Conservation (phyloP, 148 eudicot species). For the Cornus florida region DNA sequence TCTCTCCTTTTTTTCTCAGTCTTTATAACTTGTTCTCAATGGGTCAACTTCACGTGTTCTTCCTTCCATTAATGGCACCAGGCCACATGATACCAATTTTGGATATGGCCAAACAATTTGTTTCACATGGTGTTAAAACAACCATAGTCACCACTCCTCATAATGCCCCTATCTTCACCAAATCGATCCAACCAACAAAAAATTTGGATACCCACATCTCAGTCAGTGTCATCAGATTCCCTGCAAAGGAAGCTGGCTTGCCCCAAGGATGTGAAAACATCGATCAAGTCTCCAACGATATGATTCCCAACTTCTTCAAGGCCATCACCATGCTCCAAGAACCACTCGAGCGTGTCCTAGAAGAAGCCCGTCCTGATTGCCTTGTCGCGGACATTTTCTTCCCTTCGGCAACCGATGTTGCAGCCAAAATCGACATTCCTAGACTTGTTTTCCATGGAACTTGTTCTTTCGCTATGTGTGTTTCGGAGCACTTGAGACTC, state of each 20-base stretch:
- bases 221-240: conserved; percentile 24
- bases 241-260: conserved; percentile 31
- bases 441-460: conserved; percentile 54
- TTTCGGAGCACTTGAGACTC: conserved; percentile 16
- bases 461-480: conserved; percentile 35
- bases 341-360: conserved; percentile 3
- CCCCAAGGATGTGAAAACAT: conserved; percentile 36
- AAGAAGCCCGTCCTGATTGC: conserved; percentile 26
- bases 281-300: conserved; percentile 15
- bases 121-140: conserved; percentile 26
- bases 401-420: conserved; percentile 41
- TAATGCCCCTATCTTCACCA: conserved; percentile 22
- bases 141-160: conserved; percentile 41
- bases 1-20: background rate
- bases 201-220: background rate
- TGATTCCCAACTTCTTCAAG: conserved; percentile 8
- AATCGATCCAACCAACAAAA: background rate
- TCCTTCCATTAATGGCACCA: conserved; percentile 35
- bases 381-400: conserved; percentile 49
- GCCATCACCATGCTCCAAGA: conserved; percentile 17
- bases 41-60: conserved; percentile 30
- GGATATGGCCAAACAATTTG: conserved; percentile 35
- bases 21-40: background rate
- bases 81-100: conserved; percentile 47
- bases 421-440: conserved; percentile 40